Percentiles rank a stretch among this genome's conserved stretches.
These are phyloP conservation scores for Boletus patriciae DNA, from an alignment of 768 basidiomycete species.

Conservation along the genomic window DNA sequence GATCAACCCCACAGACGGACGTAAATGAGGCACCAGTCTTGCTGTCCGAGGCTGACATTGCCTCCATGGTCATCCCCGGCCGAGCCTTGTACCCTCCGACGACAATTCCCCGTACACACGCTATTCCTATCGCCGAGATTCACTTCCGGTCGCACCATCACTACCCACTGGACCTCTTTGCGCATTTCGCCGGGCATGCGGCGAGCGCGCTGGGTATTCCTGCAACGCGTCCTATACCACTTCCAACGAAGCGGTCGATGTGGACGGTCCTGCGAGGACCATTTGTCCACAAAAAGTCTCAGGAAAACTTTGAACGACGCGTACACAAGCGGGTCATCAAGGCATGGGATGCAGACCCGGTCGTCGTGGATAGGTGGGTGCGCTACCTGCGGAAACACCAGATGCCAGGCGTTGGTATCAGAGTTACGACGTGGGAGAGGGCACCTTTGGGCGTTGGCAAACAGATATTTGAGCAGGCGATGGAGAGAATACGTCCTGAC, in stretches of 20 bases:
- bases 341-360: constrained; percentile 83
- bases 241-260: constrained; percentile 74
- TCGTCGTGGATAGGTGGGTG: constrained; percentile 78
- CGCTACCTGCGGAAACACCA: constrained; percentile 73
- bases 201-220: constrained; percentile 86
- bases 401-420: constrained; percentile 85
- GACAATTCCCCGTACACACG: constrained; percentile 61
- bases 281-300: constrained; percentile 89
- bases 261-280: constrained; percentile 87
- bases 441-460: constrained; percentile 53
- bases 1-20: constrained; percentile 1
- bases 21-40: constrained; percentile 13
- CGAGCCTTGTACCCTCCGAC: constrained; percentile 55
- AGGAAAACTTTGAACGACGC: constrained; percentile 91
- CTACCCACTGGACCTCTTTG: constrained; percentile 69
- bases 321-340: constrained; percentile 86
- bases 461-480: constrained; percentile 37
- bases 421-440: constrained; percentile 75
- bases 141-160: constrained; percentile 80
- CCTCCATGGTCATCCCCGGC: constrained; percentile 61
- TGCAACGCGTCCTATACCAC: constrained; percentile 55
- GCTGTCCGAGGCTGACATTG: constrained; percentile 41
- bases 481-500: constrained; percentile 35
- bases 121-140: constrained; percentile 75
- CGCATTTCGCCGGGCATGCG: constrained; percentile 80